Evolutionary conservation across 129 eudicot species (phyloP).

Genomic region (Arctium lappa): DNA sequence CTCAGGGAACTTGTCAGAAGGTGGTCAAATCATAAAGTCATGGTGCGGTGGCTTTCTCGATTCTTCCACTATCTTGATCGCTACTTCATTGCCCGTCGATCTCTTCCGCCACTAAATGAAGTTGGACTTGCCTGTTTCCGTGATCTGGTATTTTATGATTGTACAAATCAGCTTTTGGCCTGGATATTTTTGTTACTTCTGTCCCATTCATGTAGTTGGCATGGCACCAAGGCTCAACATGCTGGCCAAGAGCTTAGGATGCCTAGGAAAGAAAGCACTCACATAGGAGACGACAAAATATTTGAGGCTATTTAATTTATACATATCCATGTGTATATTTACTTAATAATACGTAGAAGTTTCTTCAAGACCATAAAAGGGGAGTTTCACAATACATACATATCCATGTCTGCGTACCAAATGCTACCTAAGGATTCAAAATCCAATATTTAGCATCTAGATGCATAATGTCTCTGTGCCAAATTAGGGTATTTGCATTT

Average conservation of each 20-base stretch:
- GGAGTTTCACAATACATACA: neutral
- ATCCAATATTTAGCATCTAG: neutral
- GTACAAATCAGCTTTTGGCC: neutral
- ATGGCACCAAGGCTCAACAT: neutral
- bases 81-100: slow-evolving; percentile 79
- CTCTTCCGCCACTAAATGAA: slow-evolving; percentile 87
- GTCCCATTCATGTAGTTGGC: neutral
- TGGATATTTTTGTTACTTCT: neutral
- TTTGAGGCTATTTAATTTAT: neutral
- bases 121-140: slow-evolving; percentile 94
- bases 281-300: neutral
- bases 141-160: slow-evolving; percentile 55
- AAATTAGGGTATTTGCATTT: neutral
- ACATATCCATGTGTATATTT: neutral
- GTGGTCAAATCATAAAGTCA: slow-evolving; percentile 91
- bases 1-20: slow-evolving; percentile 91
- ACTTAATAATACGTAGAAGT: neutral
- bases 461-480: neutral
- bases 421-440: neutral
- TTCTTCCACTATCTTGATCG: slow-evolving; percentile 95
- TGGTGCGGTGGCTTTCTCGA: slow-evolving; percentile 95
- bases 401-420: too few species aligned
- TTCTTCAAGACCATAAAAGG: neutral
- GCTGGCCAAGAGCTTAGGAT: neutral
- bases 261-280: neutral